Conservation (phyloP, 345 rosid species). For the Bruguiera parviflora region DNA sequence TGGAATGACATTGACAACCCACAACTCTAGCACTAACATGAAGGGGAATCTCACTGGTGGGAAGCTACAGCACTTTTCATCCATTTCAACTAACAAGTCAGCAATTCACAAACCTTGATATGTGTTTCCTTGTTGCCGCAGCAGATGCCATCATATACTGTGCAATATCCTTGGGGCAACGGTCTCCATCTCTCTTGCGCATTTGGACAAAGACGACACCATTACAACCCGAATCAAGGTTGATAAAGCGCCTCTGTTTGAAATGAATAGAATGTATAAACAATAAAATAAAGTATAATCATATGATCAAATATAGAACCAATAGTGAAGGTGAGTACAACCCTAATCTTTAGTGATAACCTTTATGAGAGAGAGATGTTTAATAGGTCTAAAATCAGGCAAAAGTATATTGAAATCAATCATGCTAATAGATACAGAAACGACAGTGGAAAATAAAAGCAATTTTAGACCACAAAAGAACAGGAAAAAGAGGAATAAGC, state of each 20-base stretch:
- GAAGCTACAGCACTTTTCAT: background rate
- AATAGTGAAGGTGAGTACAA: too few relatives aligned
- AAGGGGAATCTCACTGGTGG: too few relatives aligned
- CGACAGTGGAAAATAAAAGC: background rate
- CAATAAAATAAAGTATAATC: too few relatives aligned
- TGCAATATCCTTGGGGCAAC: constrained; percentile 77
- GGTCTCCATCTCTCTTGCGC: constrained; percentile 80
- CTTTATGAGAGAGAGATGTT: too few relatives aligned
- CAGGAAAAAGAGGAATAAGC: background rate
- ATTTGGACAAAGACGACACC: constrained; percentile 89
- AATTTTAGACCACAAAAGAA: background rate
- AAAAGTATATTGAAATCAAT: too few relatives aligned
- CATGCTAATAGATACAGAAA: background rate
- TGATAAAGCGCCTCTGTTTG: constrained; percentile 68
- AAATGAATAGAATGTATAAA: background rate
- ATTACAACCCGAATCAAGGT: constrained; percentile 89
- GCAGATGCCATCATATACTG: constrained; percentile 83
- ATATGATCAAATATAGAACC: too few relatives aligned
- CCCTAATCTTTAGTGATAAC: too few relatives aligned
- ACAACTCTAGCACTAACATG: too few relatives aligned
- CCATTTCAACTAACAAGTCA: constrained; percentile 1
- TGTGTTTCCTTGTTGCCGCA: constrained; percentile 76
- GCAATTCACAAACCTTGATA: constrained; percentile 68
- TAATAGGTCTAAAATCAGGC: too few relatives aligned
- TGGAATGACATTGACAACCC: too few relatives aligned